phyloP scores from a whole-genome alignment of 805 yeast genomes.

The Metschnikowia continentalis region DNA sequence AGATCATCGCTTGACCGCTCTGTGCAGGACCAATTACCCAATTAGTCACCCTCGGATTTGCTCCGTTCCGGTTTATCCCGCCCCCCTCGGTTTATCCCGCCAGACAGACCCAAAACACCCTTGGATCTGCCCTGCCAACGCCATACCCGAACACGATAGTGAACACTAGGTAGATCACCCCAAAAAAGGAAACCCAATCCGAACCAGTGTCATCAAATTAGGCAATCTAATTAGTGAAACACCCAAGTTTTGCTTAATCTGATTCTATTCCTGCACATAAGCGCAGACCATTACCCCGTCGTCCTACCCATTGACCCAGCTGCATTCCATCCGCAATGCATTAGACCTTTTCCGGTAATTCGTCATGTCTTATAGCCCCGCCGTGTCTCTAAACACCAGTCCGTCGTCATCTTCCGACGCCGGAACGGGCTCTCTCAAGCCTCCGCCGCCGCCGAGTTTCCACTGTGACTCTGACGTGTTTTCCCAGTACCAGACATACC shows the following conservation, averaged over 20 bases:
- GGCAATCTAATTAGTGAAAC: too few species aligned
- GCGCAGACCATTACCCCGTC: background rate
- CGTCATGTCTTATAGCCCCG: background rate
- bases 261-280: too few species aligned
- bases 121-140: background rate
- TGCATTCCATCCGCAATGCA: background rate
- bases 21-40: background rate
- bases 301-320: background rate
- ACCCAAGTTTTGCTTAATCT: too few species aligned
- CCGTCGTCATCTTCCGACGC: slow-evolving; percentile 4
- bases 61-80: too few species aligned
- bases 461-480: slow-evolving; percentile 44
- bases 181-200: too few species aligned
- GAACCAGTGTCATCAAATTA: too few species aligned
- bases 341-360: background rate
- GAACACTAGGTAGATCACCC: too few species aligned
- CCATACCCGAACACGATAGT: too few species aligned
- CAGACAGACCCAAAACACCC: too few species aligned
- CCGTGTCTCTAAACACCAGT: background rate
- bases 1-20: background rate
- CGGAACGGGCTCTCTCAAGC: slow-evolving; percentile 6
- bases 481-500: slow-evolving; percentile 50
- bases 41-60: too few species aligned
- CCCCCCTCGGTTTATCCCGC: too few species aligned
- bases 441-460: slow-evolving; percentile 18